Base-by-base conservation (phyloP, 805 yeast species). In the Starmerella sp. region DNA sequence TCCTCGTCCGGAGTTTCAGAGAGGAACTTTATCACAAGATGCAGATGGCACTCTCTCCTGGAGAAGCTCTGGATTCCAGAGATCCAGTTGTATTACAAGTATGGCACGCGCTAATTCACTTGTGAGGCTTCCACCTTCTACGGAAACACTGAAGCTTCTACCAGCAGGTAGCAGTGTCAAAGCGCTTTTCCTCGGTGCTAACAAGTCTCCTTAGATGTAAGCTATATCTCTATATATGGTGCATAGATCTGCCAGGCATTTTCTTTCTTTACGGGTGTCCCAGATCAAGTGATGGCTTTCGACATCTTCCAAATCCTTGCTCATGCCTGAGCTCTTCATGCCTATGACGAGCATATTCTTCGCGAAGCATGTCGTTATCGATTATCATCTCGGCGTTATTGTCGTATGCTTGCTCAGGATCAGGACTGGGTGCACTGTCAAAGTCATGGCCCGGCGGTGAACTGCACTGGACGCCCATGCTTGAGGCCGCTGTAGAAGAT, bases 1-100 rank as follows among this genome's bases (percentile, higher is more conserved):
- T 59, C 70, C 77, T 5, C 63, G 82, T 22, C 79, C 80, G 0
- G 82, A 78, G 55, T 78, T 74, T 61, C 81, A 77, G 51, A 61
- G 82, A 17, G 81, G 72, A 2, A 50, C 52, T 11, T 64, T 75
- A 5, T 54, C 52, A 10, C 75, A 71, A 43, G 50, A 54, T 1
- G 47, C 30, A 6, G 55, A 58, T 32, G 67, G 71, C 5, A 32
- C 17, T 8, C 60, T 75, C 46, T 55, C 66, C 2, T 79, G 79
- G 4, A 58, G 61, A 28, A 69, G 72, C 13, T 77, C 81, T 0
- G 82, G 82, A 1, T 70, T 71, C 56, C 82, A 78, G 59, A 64
- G 82, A 54, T 75, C 80, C 55, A 74, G 79, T 53, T 63, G 78
- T 22, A 72, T 78, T 10, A 76, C 74, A 1, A 74, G 79, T 28